Base-by-base conservation (phyloP, 2,329 filamentous ascomycete species). In the Metarhizium brunneum region DNA sequence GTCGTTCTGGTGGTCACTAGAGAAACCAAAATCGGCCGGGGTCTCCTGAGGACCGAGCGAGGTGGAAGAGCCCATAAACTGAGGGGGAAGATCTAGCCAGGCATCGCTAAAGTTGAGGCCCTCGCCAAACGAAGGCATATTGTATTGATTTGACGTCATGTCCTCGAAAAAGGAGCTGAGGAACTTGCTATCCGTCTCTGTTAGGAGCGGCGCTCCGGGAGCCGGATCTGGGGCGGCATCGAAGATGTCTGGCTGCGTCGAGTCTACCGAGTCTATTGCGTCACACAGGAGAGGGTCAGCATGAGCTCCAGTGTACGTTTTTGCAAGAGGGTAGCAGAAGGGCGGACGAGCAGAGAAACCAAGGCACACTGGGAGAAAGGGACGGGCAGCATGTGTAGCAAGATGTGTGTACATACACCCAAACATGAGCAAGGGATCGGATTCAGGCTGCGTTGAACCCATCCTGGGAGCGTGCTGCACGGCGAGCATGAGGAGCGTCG, bases 61-160 rank as follows among this genome's bases (percentile, higher is more conserved):
- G 20, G 84, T 86, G 1, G 80, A 75, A 13, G 84, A 82, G 52
- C 84, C 84, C 71, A 88, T 80, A 60, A 87, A 83, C 51, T 77
- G 77, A 2, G 84, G 84, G 5, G 84, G 85, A 20, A 86, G 71
- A 57, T 83, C 80, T 50, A 75, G 68, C 81, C 80, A 84, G 55
- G 73, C 71, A 45, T 78, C 76, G 62, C 67, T 77, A 61, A 74
- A 78, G 60, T 74, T 73, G 42, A 77, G 71, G 10, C 77, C 75
- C 61, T 81, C 78, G 48, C 76, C 77, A 58, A 78, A 81, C 6
- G 76, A 76, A 38, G 74, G 69, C 57, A 72, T 71, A 56, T 73
- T 74, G 62, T 76, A 80, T 38, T 78, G 72, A 58, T 80, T 73
- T 6, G 78, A 73, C 52, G 72, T 74, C 56, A 85, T 73, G 54